Conservation (phyloP, 768 basidiomycete species). For the Leccinellum luteum region DNA sequence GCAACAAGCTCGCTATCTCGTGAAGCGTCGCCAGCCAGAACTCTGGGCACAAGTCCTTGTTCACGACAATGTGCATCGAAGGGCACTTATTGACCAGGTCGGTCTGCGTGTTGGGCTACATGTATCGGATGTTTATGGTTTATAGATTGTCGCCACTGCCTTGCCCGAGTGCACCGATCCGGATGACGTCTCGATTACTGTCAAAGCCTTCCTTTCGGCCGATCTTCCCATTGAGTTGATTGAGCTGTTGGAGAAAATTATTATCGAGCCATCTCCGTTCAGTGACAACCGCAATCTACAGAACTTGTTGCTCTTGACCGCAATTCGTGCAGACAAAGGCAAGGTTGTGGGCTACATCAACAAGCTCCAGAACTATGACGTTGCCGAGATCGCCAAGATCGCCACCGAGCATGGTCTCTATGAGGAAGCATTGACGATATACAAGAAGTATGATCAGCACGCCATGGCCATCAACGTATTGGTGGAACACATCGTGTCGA, state of each 20-base stretch:
- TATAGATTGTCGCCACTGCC: conserved; percentile 87
- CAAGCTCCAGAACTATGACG: conserved; percentile 94
- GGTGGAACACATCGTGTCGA: conserved; percentile 96
- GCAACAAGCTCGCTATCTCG: conserved; percentile 96
- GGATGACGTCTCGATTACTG: conserved; percentile 96
- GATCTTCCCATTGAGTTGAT: conserved; percentile 97
- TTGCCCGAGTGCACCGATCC: conserved; percentile 96
- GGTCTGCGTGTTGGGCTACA: conserved; percentile 5
- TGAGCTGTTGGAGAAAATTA: conserved; percentile 97
- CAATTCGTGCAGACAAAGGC: conserved; percentile 96
- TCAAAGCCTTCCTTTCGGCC: conserved; percentile 97
- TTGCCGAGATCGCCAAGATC: conserved; percentile 92
- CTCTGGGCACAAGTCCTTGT: conserved; percentile 95
- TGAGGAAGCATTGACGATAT: conserved; percentile 96
- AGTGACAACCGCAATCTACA: conserved; percentile 96
- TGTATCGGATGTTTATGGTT: not conserved
- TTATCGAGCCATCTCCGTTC: conserved; percentile 96
- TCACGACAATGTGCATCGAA: conserved; percentile 86
- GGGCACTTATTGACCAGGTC: conserved; percentile 91
- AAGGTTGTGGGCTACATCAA: conserved; percentile 98
- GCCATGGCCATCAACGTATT: conserved; percentile 95
- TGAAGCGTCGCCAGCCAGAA: conserved; percentile 92
- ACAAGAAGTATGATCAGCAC: conserved; percentile 96
- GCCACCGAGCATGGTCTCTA: conserved; percentile 94
- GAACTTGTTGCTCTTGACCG: conserved; percentile 91